Conservation (phyloP, 345 rosid species). For the Populus pruinosa region DNA sequence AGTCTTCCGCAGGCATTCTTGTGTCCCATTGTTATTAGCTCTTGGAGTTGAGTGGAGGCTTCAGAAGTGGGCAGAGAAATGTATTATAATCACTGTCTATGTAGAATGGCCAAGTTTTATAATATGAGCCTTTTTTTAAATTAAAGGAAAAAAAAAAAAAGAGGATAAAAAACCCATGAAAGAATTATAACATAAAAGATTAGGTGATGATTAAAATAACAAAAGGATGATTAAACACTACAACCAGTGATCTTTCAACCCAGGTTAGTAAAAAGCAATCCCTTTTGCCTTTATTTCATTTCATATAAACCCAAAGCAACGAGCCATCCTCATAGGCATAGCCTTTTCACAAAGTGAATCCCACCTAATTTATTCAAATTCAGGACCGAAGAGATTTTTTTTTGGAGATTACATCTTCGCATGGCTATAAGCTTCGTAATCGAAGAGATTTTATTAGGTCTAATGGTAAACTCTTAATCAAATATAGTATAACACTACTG, state of each 20-base stretch:
- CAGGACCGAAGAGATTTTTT: neutral
- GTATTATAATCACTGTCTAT: neutral
- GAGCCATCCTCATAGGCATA: neutral
- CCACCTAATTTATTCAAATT: neutral
- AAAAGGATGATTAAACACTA: neutral
- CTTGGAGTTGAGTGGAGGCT: constrained; percentile 9
- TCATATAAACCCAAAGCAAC: constrained; percentile 12
- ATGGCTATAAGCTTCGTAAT: neutral
- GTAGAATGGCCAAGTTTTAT: neutral
- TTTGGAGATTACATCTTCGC: neutral
- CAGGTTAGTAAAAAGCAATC: constrained; percentile 2
- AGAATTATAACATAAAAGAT: no score
- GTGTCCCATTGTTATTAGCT: neutral
- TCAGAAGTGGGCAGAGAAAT: neutral
- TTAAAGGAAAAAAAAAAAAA: neutral
- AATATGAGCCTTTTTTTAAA: neutral
- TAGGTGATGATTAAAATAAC: neutral
- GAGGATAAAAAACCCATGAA: neutral
- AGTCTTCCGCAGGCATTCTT: neutral
- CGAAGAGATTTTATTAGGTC: neutral
- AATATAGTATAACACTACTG: no score
- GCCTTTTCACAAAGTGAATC: constrained; percentile 5
- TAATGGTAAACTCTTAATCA: neutral
- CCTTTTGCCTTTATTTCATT: neutral
- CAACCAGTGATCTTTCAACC: neutral